Percentiles rank a stretch among this genome's conserved stretches.
Conservation (phyloP, 352 stramenopile species). For the Phytophthora capsici region DNA sequence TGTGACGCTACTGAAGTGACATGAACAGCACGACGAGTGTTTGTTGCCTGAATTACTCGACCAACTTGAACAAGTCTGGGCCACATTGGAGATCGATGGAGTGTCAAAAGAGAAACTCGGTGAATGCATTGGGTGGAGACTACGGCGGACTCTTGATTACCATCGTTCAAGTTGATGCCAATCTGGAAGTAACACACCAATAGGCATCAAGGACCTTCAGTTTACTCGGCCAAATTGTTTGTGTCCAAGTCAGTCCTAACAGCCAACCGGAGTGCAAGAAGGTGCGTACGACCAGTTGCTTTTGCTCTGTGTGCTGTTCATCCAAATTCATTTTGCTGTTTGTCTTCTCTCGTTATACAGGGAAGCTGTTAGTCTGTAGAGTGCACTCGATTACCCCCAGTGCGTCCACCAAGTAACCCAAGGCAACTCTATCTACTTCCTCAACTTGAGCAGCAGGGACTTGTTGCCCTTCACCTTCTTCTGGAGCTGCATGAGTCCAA, state of each 20-base stretch:
- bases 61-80: conserved; percentile 2
- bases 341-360: conserved; percentile 27
- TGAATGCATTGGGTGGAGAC: not conserved
- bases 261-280: conserved; percentile 5
- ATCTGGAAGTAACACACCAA: conserved; percentile 3
- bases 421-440: conserved; percentile 87
- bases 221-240: conserved; percentile 6
- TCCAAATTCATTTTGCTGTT: conserved; percentile 36
- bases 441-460: conserved; percentile 93
- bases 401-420: conserved; percentile 8
- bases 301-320: conserved; percentile 13
- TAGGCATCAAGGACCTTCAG: not conserved
- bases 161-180: conserved; percentile 4
- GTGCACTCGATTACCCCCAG: not conserved
- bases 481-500: conserved; percentile 98
- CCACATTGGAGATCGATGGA: conserved; percentile 6
- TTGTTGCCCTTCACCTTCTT: conserved; percentile 99
- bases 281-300: conserved; percentile 8
- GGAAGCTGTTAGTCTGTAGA: not conserved
- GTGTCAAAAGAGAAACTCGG: not conserved
- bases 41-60: no score
- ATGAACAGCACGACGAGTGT: conserved; percentile 1
- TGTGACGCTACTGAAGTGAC: not conserved
- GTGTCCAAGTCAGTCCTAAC: not conserved
- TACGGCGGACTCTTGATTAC: not conserved